Base-by-base conservation (phyloP, 768 basidiomycete species). In the Mycena latifolia region DNA sequence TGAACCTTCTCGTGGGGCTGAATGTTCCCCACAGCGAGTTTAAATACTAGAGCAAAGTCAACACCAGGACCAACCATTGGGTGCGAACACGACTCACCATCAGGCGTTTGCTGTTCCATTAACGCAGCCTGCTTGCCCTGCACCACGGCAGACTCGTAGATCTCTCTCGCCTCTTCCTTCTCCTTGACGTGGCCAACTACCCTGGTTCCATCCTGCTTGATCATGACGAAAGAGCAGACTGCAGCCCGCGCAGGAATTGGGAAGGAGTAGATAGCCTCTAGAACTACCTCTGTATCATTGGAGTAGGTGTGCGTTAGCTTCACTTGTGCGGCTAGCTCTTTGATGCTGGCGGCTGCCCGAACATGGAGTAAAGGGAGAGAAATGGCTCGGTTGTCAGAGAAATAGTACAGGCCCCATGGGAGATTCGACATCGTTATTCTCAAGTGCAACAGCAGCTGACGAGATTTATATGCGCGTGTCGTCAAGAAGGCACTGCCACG, bases 221-320 rank as follows among this genome's bases (percentile, higher is more conserved):
- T 59, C 67, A 68, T 68, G 22, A 29, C 61, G 24, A 63, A 68
- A 35, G 52, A 51, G 57, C 52, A 55, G 22, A 68, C 67, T 1
- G 35, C 57, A 17, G 56, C 67, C 14, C 63, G 54, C 18, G 69
- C 65, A 31, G 66, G 71, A 33, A 72, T 53, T 0, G 65, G 65
- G 53, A 72, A 72, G n/a, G 46, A 31, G 35, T 72, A 72, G 7
- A 43, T 59, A 7, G 69, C 69, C 39, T 70, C 65, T 15, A 67
- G 55, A 18, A 52, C 18, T 8, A 62, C 6, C 9, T 27, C 47
- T 5, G 52, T 51, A 25, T 63, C 62, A 58, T 71, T 66, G 20
- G 55, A 50, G 41, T 68, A 72, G 2, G 52, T 70, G 25, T 72
- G 71, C 0, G 53, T 61, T 37, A 72, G 46, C 41, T 65, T 68